Base-by-base conservation (phyloP, 768 basidiomycete genomes). In the Russula olivacea region DNA sequence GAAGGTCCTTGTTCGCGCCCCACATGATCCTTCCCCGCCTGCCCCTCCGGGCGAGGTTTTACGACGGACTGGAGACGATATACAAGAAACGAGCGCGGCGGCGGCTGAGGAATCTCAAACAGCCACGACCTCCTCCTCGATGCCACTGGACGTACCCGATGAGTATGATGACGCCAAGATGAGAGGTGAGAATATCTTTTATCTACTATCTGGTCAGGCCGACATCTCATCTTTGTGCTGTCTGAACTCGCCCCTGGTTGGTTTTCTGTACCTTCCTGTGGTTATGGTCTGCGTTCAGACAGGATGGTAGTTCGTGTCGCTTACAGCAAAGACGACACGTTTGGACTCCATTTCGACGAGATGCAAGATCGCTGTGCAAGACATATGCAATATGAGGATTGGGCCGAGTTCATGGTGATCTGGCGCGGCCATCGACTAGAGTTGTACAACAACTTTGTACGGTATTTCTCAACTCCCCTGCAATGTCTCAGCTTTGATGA, bases 261-360 rank as follows among this genome's bases (percentile, higher is more conserved):
- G 11, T 28, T 58, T 41, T 21, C n/a, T 45, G 3, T 45, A 9
- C 1, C 41, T 9, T 43, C 28, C 41, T 34, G 72, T 64, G 45
- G 65, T 41, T 54, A 65, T 53, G 21, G 53, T 36, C 68, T 71
- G 23, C 12, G 58, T 45, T 21, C 61, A 96, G 95, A 96, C 74
- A 82, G 95, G 64, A 95, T 97, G 93, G 80, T 95, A 7, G 86
- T 97, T 32, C 79, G 87, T 61, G 80, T 89, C 2, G 84, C 81
- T 49, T 85, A 88, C 72, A 85, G 84, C 14, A 81, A 81, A 61
- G 76, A 76, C 1, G 83, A 83, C 62, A 72, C 73, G 21, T 64
- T 88, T 6, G 74, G 78, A 12, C 67, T 72, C 7, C 69, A 75
- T 40, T 91, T 89, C 63, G 84, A 89, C 73, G 93, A 91, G 72